Evolutionary conservation across 78 protist species (phyloP), one percentile per base, ranked within the genome.

Genomic region (Tieghemostelium lacteum): DNA sequence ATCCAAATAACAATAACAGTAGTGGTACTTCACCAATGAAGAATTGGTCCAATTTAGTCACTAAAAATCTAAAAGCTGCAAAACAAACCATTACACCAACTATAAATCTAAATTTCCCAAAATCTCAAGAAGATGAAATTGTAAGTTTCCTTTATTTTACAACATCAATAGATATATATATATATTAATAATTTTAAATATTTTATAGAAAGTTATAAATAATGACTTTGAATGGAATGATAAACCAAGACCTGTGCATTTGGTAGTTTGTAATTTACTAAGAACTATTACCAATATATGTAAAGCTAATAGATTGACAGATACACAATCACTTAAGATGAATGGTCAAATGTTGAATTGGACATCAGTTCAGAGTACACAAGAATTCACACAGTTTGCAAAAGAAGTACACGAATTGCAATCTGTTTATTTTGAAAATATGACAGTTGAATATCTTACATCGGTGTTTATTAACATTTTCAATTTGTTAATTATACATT

Each of bases 331-430:
- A 45, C 49, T 77, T 36, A 77, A 77, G 40, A 39, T 83, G 60
- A 83, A 69, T 69, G 78, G 76, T 4, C 91, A 83, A 58, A 76
- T 74, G 24, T 14, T 83, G 2, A 70, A 69, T 45, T 83, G 91
- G 91, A 20, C 91, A 42, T 26, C 49, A 0, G 29, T 69, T 19
- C 91, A 83, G 40, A 63, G 61, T 10, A 60, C 91, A 0, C 37
- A 42, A 3, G 88, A 83, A 28, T 83, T 83, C 39, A 16, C 78
- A 40, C 45, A 24, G n/a, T 83, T 83, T 40, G 29, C 61, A 12
- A 50, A 60, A 17, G 80, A 83, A 31, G 14, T 50, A 1, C 57
- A 55, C 50, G 91, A 83, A 31, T 57, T 83, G 10, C 91, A 83
- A 22, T 14, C 33, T 3, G 72, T 66, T 24, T 49, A 34, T 10